phyloP scores from a whole-genome alignment of 352 stramenopile species.

The Thalassiosira livingstoniorum region DNA sequence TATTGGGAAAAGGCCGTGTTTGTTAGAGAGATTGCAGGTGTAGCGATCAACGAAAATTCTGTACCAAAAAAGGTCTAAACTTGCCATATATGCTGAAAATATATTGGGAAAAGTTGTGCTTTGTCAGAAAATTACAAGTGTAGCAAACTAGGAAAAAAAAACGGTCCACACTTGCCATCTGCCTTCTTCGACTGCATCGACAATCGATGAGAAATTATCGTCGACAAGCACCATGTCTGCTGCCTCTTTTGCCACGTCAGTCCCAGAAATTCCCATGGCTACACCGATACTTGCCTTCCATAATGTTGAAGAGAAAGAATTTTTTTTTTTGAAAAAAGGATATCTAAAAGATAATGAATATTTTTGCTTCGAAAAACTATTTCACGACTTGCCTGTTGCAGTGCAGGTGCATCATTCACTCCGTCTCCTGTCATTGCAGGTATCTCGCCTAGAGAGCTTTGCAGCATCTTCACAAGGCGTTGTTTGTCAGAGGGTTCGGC shows the following conservation, averaged over 20 bases:
- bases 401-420: slow-evolving; percentile 96
- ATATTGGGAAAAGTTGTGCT: too few relatives aligned
- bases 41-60: too few relatives aligned
- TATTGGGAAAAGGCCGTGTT: too few relatives aligned
- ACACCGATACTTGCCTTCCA: slow-evolving; percentile 92
- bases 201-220: slow-evolving; percentile 97
- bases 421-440: slow-evolving; percentile 96
- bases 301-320: background rate
- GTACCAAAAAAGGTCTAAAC: too few relatives aligned
- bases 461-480: slow-evolving; percentile 85
- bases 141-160: too few relatives aligned
- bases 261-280: slow-evolving; percentile 94
- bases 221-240: slow-evolving; percentile 95
- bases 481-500: slow-evolving; percentile 96
- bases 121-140: too few relatives aligned
- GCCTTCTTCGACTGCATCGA: slow-evolving; percentile 86
- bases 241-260: slow-evolving; percentile 95
- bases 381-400: slow-evolving; percentile 90
- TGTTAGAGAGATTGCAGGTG: too few relatives aligned
- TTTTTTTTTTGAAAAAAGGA: background rate
- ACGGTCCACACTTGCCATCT: too few relatives aligned
- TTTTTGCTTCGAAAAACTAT: too few relatives aligned
- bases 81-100: too few relatives aligned
- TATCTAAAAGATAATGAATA: slow-evolving; percentile 72
- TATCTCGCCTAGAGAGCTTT: slow-evolving; percentile 90